Conservation (phyloP, 2,329 filamentous ascomycete genomes). For the Emergomyces pasteurianus region DNA sequence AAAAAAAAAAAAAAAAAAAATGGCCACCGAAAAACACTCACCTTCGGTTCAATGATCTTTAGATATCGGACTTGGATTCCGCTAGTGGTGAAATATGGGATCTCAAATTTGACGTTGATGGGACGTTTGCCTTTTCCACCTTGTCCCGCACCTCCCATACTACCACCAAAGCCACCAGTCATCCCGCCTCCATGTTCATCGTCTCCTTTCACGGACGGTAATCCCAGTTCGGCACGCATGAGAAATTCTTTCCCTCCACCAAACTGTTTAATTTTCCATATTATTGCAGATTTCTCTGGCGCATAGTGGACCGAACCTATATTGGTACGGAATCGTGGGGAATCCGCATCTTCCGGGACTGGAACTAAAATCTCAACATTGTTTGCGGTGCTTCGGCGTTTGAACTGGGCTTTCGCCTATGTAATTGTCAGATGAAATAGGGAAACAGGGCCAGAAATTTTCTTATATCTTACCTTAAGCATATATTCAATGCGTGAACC, state of each 20-base stretch:
- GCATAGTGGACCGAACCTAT: slow-evolving; percentile 96
- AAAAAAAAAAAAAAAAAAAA: slow-evolving; percentile 1
- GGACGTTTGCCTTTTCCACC: slow-evolving; percentile 81
- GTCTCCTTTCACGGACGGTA: slow-evolving; percentile 88
- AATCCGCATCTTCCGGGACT: slow-evolving; percentile 93
- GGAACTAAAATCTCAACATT: slow-evolving; percentile 97
- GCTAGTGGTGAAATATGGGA: slow-evolving; percentile 99
- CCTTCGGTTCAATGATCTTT: slow-evolving; percentile 99
- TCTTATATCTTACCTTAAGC: slow-evolving; percentile 55
- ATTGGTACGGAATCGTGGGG: slow-evolving; percentile 90
- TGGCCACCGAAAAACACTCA: slow-evolving; percentile 34
- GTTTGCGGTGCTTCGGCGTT: slow-evolving; percentile 92
- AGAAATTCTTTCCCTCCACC: slow-evolving; percentile 97
- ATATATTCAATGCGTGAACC: slow-evolving; percentile 97
- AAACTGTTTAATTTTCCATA: slow-evolving; percentile 99
- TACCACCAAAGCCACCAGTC: slow-evolving; percentile 93
- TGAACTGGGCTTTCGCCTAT: slow-evolving; percentile 87
- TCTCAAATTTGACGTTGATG: slow-evolving; percentile 99
- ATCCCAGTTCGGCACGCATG: slow-evolving; percentile 90
- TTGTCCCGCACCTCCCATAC: slow-evolving; percentile 81
- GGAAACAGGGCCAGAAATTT: background rate
- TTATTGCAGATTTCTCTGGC: slow-evolving; percentile 90
- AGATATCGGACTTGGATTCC: slow-evolving; percentile 96
- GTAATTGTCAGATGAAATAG: background rate
- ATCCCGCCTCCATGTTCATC: slow-evolving; percentile 93